Evolutionary conservation across 2,329 filamentous ascomycete species (phyloP), one percentile per base, ranked within the genome.

Genomic region (Fusarium sp.): DNA sequence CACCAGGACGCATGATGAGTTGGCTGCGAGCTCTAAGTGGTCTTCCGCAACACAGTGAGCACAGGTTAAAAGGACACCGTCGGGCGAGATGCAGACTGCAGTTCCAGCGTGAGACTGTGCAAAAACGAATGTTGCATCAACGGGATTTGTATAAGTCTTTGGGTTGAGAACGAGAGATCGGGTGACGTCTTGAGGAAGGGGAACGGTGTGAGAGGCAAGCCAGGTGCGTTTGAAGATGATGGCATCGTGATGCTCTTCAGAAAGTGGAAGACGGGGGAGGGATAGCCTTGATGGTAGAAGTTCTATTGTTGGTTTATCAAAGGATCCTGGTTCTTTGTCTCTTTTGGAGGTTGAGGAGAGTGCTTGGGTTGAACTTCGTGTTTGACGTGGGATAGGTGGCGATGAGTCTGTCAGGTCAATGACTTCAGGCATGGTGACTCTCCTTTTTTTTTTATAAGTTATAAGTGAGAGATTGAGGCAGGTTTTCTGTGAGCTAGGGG

Each of bases 1-100:
- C 4, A 86, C 67, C 1, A 86, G 76, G 77, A 80, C 83, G 40
- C 78, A 75, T 6, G 53, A 59, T 14, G 73, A 73, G 1, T 66
- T 49, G 0, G 40, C 37, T 11, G 43, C n/a, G 4, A 80, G 75
- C 11, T 82, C 79, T 3, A 75, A 70, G 6, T 66, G 63, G 0
- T 72, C 74, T 46, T 85, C 83, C 4, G 81, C 82, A 18, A 85
- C 74, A 64, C 84, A 86, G 60, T 86, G 84, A 0, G 84, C 77
- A 70, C 84, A 86, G 3, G 83, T 85, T 20, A 86, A 72, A 6
- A 85, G 66, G 39, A 84, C 74, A 6, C 84, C 84, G 5, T 71
- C 55, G 1, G 77, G 64, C 0, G 79, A 78, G 33, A 86, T 80
- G 63, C 83, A 85, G 4, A 86, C 78, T 0, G 84, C 84, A 3